These are phyloP conservation scores for Cubamyces sp. DNA, from an alignment of 768 basidiomycete species.

Conservation along the genomic window DNA sequence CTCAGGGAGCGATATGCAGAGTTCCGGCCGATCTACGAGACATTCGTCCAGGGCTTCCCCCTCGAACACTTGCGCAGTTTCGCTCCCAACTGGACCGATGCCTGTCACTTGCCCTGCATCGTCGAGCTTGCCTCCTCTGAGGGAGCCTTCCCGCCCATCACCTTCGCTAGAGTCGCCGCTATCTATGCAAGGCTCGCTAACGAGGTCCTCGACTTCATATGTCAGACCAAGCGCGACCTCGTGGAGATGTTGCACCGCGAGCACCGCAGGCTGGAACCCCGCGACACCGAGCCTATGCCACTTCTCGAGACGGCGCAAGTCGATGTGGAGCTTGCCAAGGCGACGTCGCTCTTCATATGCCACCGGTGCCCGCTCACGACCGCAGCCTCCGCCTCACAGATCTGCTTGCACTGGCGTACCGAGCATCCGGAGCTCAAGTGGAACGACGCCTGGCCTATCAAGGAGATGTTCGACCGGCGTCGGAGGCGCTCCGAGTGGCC, in stretches of 20 bases:
- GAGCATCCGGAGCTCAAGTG: conserved; percentile 1
- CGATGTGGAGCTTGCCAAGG: not conserved
- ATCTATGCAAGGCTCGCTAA: no score
- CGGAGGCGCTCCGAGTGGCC: not conserved
- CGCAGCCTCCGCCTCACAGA: not conserved
- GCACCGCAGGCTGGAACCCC: no score
- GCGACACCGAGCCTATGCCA: no score
- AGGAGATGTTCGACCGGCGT: not conserved
- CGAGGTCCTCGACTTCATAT: no score
- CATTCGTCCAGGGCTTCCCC: not conserved
- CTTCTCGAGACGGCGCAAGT: no score
- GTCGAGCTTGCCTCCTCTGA: not conserved
- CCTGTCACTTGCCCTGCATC: not conserved
- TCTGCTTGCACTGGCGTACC: not conserved
- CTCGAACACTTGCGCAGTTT: not conserved
- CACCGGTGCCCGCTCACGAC: not conserved
- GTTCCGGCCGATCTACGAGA: not conserved
- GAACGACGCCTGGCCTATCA: not conserved
- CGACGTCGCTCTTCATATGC: not conserved
- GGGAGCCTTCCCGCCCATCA: no score
- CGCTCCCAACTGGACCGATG: not conserved
- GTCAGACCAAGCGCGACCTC: no score
- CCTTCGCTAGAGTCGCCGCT: no score
- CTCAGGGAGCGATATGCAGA: not conserved
- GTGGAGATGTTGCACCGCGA: no score